Base-by-base conservation (phyloP, 2,329 filamentous ascomycete genomes). In the Calonectria pseudoreteaudii region DNA sequence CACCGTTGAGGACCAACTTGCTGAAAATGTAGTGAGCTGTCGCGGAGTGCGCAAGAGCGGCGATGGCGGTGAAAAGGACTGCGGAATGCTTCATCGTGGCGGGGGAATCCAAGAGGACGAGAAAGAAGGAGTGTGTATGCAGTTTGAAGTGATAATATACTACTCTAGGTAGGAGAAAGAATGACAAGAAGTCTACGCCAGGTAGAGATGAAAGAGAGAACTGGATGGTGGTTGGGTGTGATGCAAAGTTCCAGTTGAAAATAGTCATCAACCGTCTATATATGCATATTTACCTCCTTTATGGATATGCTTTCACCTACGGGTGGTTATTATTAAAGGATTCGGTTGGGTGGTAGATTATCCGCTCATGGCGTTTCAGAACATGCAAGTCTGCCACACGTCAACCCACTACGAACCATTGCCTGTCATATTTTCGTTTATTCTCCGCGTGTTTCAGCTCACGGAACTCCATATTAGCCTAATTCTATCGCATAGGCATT, bases 21-120 rank as follows among this genome's bases (percentile, higher is more conserved):
- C 80, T 80, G 67, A 82, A 81, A 73, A 80, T 78, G 75, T 81
- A 82, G 69, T 81, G 81, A 20, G 79, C 81, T 4, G 76, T 76
- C 1, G 70, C 76, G 41, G 79, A 58, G 60, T 72, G 75, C 52
- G 78, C 76, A 44, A 78, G 38, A 67, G 74, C 72, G n/a, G 41
- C 38, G 52, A 53, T n/a, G 41, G 67, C 62, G 23, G 62, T 36
- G 52, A 64, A 23, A 28, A 64, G 18, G 36, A 64, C 58, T 9
- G 58, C 58, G 11, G 71, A 62, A 41, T 70, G 56, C 67, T 73
- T 73, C 71, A 73, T 74, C 26, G 44, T 71, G 68, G 36, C n/a
- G 36, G 38, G 8, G 7, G 30, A 31, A n/a, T 23, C 7, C 11
- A 8, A 64, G 9, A 4, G 18, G 18, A 44, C 3, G 28, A 18